Base-by-base conservation (phyloP, 768 basidiomycete species). In the Leucosporidium scottii region DNA sequence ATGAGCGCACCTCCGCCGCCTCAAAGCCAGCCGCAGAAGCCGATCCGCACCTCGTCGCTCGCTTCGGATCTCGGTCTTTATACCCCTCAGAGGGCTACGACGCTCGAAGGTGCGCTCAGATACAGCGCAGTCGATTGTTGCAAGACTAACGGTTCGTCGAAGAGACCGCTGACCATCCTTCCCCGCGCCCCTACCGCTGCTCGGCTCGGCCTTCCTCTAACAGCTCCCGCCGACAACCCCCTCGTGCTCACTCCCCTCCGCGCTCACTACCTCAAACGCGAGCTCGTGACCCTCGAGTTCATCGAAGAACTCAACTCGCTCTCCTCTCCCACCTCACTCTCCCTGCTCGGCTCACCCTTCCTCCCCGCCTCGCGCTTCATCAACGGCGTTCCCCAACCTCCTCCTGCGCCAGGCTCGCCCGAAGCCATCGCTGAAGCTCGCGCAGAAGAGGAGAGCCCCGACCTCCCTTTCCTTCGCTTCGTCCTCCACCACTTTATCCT, bases 231-330 rank as follows among this genome's bases (percentile, higher is more conserved):
- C 12, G n/a, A 44, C 57, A n/a, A 60, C 23, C 71, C 71, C 1
- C 65, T 64, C 44, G 36, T 50, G 21, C 62, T 97, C 59, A 90
- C 91, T 1, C 90, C 94, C 18, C 81, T 93, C 58, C 87, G 93
- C 53, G 92, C 93, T 6, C 96, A 99, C 77, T 99, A 99, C 79
- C 89, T 99, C 78, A 99, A 98, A 82, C 98, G 98, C 79, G 84
- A 90, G 23, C 86, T 99, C 64, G 83, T 97, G 54, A 85, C 88
- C 73, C 86, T 97, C 61, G 87, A 97, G 78, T 86, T 97, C 74
- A 79, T 81, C 74, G 80, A 79, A n/a, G 96, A 99, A 79, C 83
- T 98, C 68, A 82, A 85, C 67, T 80, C 81, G 27, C 82, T 92
- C 71, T 84, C 78, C 62, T 75, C 78, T 36, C 79, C 81, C 20